Evolutionary conservation across 768 basidiomycete genomes (phyloP).

Genomic region (Tulasnella calospora): DNA sequence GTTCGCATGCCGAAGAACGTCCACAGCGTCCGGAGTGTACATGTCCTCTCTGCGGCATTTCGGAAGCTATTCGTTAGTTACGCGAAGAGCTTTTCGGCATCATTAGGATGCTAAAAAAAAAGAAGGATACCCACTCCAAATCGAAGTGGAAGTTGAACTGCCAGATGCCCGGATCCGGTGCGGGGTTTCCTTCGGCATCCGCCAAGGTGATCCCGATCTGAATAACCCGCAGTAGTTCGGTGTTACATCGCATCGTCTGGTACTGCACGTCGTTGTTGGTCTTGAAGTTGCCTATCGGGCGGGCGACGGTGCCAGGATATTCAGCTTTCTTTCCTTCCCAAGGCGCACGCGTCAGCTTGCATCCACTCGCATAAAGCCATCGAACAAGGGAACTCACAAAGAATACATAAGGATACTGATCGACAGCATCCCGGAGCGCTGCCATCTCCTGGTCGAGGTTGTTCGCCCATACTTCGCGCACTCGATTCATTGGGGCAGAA

Average conservation of each 20-base stretch:
- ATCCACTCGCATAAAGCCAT: background rate
- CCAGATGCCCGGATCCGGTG: slow-evolving; percentile 90
- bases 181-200: slow-evolving; percentile 88
- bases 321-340: slow-evolving; percentile 75
- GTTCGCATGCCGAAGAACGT: slow-evolving; percentile 88
- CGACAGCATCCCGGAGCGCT: slow-evolving; percentile 78
- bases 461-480: slow-evolving; percentile 92
- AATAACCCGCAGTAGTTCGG: slow-evolving; percentile 95
- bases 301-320: slow-evolving; percentile 96
- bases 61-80: background rate
- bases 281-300: slow-evolving; percentile 94
- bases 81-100: background rate
- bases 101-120: slow-evolving; percentile 39
- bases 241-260: slow-evolving; percentile 99
- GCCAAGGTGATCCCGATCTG: slow-evolving; percentile 94
- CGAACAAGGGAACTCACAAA: slow-evolving; percentile 55
- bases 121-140: too few species aligned
- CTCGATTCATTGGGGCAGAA: slow-evolving; percentile 34
- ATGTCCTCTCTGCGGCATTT: slow-evolving; percentile 74
- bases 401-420: slow-evolving; percentile 87
- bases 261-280: slow-evolving; percentile 98
- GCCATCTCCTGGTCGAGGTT: slow-evolving; percentile 93
- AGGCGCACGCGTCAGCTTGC: slow-evolving; percentile 20
- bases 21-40: slow-evolving; percentile 97
- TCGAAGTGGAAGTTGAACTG: slow-evolving; percentile 98